Percentiles rank a stretch among this genome's conserved stretches.
These are phyloP conservation scores for Exophiala aquamarina DNA, from an alignment of 2,329 filamentous ascomycete genomes.

Conservation along the genomic window DNA sequence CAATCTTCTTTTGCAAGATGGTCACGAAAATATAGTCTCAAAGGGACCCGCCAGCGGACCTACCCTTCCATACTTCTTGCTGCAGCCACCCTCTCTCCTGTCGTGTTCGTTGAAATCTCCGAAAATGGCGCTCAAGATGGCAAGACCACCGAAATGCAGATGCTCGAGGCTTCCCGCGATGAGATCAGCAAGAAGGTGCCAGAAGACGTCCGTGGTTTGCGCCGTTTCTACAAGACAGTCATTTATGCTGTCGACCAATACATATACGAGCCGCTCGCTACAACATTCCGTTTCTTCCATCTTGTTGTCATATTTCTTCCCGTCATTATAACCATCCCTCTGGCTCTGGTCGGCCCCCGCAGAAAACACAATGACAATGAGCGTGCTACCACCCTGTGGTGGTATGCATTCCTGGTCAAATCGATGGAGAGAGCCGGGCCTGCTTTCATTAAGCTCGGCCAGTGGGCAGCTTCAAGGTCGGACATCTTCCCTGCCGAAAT, in stretches of 20 bases:
- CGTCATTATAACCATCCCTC: conserved; percentile 76
- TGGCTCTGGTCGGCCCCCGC: conserved; percentile 73
- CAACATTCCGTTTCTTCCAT: conserved; percentile 83
- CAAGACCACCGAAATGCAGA: conserved; percentile 77
- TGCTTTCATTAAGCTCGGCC: conserved; percentile 97
- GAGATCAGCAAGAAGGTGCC: conserved; percentile 73
- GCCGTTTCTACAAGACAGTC: conserved; percentile 58
- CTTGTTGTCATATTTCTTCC: conserved; percentile 87
- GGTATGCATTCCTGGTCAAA: conserved; percentile 84
- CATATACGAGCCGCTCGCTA: conserved; percentile 74
- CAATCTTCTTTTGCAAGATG: conserved; percentile 25
- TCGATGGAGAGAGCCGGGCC: conserved; percentile 92
- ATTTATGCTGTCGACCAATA: conserved; percentile 66
- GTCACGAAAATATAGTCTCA: conserved; percentile 26
- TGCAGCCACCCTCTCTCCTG: conserved; percentile 54
- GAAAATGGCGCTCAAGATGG: conserved; percentile 50
- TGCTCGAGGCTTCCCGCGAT: conserved; percentile 77
- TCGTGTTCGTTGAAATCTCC: conserved; percentile 59
- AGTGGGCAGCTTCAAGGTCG: conserved; percentile 95
- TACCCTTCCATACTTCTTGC: conserved; percentile 36
- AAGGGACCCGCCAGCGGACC: conserved; percentile 31
- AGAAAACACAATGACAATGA: conserved; percentile 68
- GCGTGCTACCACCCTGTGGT: conserved; percentile 81
- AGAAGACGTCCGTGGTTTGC: conserved; percentile 60
- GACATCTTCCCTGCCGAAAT: conserved; percentile 95